phyloP scores from a whole-genome alignment of 1,284 basidiomycete genomes.

The Apiotrichum sp. region DNA sequence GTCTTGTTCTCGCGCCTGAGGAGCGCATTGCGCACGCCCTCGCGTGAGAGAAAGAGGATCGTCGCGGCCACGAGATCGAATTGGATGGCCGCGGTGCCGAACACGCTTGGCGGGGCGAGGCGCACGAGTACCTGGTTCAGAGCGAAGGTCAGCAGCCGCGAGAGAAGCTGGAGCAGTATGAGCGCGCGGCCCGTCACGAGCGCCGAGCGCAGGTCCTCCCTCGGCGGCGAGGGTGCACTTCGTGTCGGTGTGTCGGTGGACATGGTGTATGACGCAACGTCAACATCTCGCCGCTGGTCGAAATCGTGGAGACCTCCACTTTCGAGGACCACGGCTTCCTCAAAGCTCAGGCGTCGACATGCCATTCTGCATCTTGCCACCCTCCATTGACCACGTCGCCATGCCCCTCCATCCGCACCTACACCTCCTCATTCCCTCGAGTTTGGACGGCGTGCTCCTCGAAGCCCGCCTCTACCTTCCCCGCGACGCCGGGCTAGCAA shows the following conservation, averaged over 20 bases:
- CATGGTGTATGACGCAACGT: not conserved
- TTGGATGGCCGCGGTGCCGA: constrained; percentile 78
- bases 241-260: not conserved
- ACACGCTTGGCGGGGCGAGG: constrained; percentile 75
- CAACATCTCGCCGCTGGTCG: not conserved
- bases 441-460: constrained; percentile 19
- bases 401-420: constrained; percentile 29
- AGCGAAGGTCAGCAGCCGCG: constrained; percentile 75
- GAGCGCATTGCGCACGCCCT: constrained; percentile 80
- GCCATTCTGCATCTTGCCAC: too few species aligned
- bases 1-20: constrained; percentile 41
- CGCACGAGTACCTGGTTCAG: constrained; percentile 81
- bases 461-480: constrained; percentile 37
- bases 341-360: too few species aligned
- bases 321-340: not conserved
- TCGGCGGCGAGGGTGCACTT: not conserved
- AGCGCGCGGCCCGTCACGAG: constrained; percentile 57
- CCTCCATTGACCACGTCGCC: not conserved
- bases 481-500: not conserved
- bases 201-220: not conserved
- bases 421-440: constrained; percentile 31
- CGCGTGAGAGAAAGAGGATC: constrained; percentile 83
- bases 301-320: not conserved
- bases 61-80: constrained; percentile 81
- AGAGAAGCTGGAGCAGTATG: constrained; percentile 76